Conservation (phyloP, 345 rosid species). For the Eucalyptus viminalis region DNA sequence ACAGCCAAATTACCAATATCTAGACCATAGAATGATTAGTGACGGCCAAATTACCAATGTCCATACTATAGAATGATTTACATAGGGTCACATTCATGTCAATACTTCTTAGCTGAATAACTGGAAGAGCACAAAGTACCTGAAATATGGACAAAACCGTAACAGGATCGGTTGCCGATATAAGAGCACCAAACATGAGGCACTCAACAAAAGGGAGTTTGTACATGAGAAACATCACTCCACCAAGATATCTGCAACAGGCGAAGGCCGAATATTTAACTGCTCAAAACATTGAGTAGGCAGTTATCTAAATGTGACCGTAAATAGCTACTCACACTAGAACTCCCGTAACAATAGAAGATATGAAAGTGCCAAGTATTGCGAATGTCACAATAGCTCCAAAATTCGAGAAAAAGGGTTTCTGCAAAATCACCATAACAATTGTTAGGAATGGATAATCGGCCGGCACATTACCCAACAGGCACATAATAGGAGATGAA, state of each 20-base stretch:
- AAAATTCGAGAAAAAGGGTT: slow-evolving; percentile 93
- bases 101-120: background rate
- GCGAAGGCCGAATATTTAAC: background rate
- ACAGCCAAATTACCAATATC: background rate
- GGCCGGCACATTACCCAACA: background rate
- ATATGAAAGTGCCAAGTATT: slow-evolving; percentile 72
- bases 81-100: background rate
- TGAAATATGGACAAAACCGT: slow-evolving; percentile 96
- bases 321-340: slow-evolving; percentile 60
- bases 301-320: background rate
- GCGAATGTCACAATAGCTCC: slow-evolving; percentile 98
- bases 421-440: slow-evolving; percentile 33
- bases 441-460: background rate
- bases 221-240: slow-evolving; percentile 74
- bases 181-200: slow-evolving; percentile 96
- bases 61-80: background rate
- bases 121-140: slow-evolving; percentile 19
- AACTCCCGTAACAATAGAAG: slow-evolving; percentile 78
- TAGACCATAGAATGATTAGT: background rate
- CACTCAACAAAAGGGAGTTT: slow-evolving; percentile 89
- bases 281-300: background rate
- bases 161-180: slow-evolving; percentile 99
- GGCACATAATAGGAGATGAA: background rate
- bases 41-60: background rate
- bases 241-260: slow-evolving; percentile 77